A percentile compares a stretch with the other conserved stretches of the same genome.
These are phyloP conservation scores for Pythium angustatum DNA, from an alignment of 352 stramenopile species.

Conservation along the genomic window DNA sequence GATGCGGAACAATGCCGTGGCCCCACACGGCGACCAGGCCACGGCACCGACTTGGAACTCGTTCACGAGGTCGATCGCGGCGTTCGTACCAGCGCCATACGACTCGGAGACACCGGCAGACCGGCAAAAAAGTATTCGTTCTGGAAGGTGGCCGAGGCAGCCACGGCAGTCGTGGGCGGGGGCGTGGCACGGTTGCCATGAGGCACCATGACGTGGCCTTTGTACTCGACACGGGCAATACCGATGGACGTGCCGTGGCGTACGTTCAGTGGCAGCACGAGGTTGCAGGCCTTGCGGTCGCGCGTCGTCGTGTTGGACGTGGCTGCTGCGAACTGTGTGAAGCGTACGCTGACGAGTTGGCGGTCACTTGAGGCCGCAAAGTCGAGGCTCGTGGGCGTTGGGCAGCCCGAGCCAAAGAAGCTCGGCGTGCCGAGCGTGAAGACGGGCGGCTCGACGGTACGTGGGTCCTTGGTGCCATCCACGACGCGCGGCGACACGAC, in stretches of 20 bases:
- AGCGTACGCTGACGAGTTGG: constrained; percentile 16
- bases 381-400: neutral
- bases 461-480: neutral
- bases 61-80: constrained; percentile 24
- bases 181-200: too few species aligned
- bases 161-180: too few species aligned
- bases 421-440: constrained; percentile 25
- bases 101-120: too few species aligned
- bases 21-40: constrained; percentile 32
- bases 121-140: constrained; percentile 34
- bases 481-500: too few species aligned
- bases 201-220: constrained; percentile 30
- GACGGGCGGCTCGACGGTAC: constrained; percentile 4
- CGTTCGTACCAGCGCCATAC: constrained; percentile 18
- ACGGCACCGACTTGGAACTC: constrained; percentile 22
- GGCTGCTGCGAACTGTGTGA: constrained; percentile 19
- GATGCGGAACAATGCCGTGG: constrained; percentile 31
- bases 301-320: constrained; percentile 6
- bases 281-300: constrained; percentile 36
- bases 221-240: constrained; percentile 31
- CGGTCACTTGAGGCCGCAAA: constrained; percentile 5
- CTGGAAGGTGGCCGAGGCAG: constrained; percentile 19
- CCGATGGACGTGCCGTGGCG: constrained; percentile 28
- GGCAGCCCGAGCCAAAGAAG: constrained; percentile 27
- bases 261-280: constrained; percentile 27